Evolutionary conservation across 768 basidiomycete genomes (phyloP).

Genomic region (Suillus sp.): DNA sequence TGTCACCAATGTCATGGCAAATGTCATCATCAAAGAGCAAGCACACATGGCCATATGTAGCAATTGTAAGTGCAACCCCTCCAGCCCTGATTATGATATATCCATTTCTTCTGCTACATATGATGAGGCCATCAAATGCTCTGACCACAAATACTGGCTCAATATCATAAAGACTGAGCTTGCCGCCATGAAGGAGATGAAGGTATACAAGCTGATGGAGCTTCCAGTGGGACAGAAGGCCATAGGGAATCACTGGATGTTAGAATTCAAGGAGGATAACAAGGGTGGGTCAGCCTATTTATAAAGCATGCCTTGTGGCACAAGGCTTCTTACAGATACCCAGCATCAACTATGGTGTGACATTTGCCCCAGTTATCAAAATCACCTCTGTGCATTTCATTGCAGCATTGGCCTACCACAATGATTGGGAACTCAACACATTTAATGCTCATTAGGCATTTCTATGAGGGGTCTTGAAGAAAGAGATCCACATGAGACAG

Average conservation of each 20-base stretch:
- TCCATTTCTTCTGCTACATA: no score
- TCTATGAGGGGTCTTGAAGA: not conserved
- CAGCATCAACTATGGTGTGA: constrained; percentile 37
- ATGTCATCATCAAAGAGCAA: no score
- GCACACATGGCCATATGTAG: no score
- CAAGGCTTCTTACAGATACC: constrained; percentile 27
- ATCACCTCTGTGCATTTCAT: not conserved
- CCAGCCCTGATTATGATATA: no score
- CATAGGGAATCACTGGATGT: not conserved
- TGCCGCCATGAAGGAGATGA: not conserved
- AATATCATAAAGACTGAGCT: not conserved
- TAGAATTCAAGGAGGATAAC: constrained; percentile 4
- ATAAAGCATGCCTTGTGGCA: not conserved
- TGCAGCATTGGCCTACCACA: fast-evolving
- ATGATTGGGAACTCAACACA: not conserved
- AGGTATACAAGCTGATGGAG: not conserved
- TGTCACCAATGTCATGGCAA: no score
- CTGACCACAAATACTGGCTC: not conserved
- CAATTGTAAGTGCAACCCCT: no score
- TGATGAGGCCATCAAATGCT: not conserved
- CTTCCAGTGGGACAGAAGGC: not conserved
- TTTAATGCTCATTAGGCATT: not conserved
- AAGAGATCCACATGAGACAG: constrained; percentile 26
- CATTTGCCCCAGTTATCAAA: constrained; percentile 22
- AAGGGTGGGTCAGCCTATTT: not conserved